Evolutionary conservation across 495 filamentous ascomycete genomes (phyloP).

Genomic region (Aspergillus diversus): DNA sequence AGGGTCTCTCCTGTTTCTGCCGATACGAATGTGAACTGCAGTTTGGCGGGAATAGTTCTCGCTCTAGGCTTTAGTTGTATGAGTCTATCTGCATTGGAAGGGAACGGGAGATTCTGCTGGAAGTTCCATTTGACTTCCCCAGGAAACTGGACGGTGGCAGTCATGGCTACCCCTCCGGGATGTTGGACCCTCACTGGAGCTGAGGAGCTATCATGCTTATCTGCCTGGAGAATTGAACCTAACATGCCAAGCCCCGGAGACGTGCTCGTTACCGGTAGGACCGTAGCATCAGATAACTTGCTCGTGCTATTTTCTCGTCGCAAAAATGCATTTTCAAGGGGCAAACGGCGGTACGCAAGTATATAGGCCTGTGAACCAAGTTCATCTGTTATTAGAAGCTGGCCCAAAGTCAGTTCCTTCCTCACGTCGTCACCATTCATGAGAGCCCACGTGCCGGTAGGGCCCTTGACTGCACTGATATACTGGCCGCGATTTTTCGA

Average conservation of each 20-base stretch:
- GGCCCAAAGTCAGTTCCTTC: background rate
- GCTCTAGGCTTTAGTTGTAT: constrained; percentile 16
- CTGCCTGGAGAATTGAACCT: background rate
- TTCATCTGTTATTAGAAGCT: background rate
- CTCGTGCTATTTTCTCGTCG: background rate
- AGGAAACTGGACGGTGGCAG: constrained; percentile 11
- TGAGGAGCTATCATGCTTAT: background rate
- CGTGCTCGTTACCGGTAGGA: too few species aligned
- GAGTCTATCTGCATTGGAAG: background rate
- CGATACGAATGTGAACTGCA: constrained; percentile 17
- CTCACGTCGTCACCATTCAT: constrained; percentile 29
- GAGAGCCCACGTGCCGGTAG: constrained; percentile 28
- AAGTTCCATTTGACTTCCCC: constrained; percentile 15
- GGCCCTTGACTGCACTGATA: constrained; percentile 28
- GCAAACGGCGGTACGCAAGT: constrained; percentile 31
- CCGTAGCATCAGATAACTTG: too few species aligned
- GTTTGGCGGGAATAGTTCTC: constrained; percentile 15
- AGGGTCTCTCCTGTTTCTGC: constrained; percentile 18
- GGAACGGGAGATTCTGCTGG: constrained; percentile 8
- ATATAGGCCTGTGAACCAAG: constrained; percentile 18
- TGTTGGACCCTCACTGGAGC: background rate
- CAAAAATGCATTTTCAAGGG: constrained; percentile 3
- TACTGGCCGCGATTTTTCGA: constrained; percentile 34
- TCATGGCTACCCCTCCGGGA: constrained; percentile 8
- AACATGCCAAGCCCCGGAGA: too few species aligned